A percentile compares a stretch with the other conserved stretches of the same genome.
Evolutionary conservation across 2,329 filamentous ascomycete species (phyloP).

Genomic region (Arachnopeziza araneosa): DNA sequence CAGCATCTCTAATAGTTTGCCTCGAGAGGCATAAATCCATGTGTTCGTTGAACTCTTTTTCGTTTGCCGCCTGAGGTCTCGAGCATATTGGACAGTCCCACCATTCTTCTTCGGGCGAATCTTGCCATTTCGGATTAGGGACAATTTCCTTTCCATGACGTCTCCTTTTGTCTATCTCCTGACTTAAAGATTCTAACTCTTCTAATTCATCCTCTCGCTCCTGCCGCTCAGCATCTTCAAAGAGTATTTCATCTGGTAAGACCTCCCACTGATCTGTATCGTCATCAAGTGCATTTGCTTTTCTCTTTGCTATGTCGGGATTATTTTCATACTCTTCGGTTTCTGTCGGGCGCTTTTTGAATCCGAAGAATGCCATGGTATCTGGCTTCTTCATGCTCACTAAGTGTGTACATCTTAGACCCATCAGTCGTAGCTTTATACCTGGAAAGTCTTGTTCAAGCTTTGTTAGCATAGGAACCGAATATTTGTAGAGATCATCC

Average conservation of each 20-base stretch:
- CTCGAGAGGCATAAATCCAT: conserved; percentile 87
- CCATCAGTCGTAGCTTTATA: conserved; percentile 80
- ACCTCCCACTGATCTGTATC: conserved; percentile 56
- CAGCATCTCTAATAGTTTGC: conserved; percentile 77
- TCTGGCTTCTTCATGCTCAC: conserved; percentile 79
- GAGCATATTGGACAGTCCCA: conserved; percentile 89
- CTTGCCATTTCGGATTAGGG: conserved; percentile 36
- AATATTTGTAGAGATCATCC: conserved; percentile 77
- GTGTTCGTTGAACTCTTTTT: conserved; percentile 79
- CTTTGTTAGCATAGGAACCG: conserved; percentile 77
- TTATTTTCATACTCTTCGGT: conserved; percentile 9
- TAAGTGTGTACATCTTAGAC: conserved; percentile 80
- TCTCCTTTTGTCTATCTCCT: conserved; percentile 34
- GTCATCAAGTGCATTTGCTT: conserved; percentile 34
- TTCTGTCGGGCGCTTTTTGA: conserved; percentile 35
- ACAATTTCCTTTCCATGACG: conserved; percentile 48
- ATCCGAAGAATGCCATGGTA: conserved; percentile 73
- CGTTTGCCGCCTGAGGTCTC: conserved; percentile 68
- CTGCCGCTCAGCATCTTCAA: conserved; percentile 55
- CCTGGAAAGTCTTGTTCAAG: conserved; percentile 76
- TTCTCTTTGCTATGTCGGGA: conserved; percentile 31
- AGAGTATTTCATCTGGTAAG: conserved; percentile 58
- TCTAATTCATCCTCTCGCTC: conserved; percentile 56
- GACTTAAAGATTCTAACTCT: conserved; percentile 55
- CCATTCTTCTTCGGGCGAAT: conserved; percentile 37